A percentile compares a stretch with the other conserved stretches of the same genome.
Conservation (phyloP, 2,329 filamentous ascomycete genomes). For the Colletotrichum lini region DNA sequence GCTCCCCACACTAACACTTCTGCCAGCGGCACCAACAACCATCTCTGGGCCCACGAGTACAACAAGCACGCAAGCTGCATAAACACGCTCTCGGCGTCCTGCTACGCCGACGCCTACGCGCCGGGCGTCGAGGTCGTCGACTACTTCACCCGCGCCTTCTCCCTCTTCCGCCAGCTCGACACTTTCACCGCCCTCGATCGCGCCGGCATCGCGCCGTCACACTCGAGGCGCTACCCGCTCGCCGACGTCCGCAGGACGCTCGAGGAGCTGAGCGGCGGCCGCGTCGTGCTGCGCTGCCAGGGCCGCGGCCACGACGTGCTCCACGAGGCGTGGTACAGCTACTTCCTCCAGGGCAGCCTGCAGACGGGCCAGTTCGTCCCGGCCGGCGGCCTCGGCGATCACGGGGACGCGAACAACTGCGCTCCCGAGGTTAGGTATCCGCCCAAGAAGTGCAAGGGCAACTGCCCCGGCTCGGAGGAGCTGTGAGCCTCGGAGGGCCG, state of each 20-base stretch:
- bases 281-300: constrained; percentile 61
- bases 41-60: constrained; percentile 80
- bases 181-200: constrained; percentile 57
- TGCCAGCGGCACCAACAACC: constrained; percentile 55
- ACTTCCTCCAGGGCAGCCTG: constrained; percentile 66
- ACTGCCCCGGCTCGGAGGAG: constrained; percentile 36
- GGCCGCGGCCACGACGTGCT: constrained; percentile 56
- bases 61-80: constrained; percentile 81
- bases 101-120: constrained; percentile 70
- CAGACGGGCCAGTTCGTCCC: constrained; percentile 65
- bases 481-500: constrained; percentile 19
- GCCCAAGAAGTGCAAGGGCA: constrained; percentile 52
- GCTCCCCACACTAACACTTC: not conserved
- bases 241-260: constrained; percentile 58
- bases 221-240: constrained; percentile 58
- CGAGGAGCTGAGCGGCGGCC: constrained; percentile 60
- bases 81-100: constrained; percentile 75
- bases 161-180: constrained; percentile 59
- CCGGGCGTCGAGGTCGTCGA: constrained; percentile 61
- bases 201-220: constrained; percentile 55
- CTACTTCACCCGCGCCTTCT: constrained; percentile 60
- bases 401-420: constrained; percentile 58
- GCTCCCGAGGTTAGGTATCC: constrained; percentile 56
- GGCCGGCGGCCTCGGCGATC: constrained; percentile 53
- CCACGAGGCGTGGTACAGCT: constrained; percentile 68